Evolutionary conservation across 75 land plant genomes (phyloP).

Genomic region (Chamaecyparis obtusa): DNA sequence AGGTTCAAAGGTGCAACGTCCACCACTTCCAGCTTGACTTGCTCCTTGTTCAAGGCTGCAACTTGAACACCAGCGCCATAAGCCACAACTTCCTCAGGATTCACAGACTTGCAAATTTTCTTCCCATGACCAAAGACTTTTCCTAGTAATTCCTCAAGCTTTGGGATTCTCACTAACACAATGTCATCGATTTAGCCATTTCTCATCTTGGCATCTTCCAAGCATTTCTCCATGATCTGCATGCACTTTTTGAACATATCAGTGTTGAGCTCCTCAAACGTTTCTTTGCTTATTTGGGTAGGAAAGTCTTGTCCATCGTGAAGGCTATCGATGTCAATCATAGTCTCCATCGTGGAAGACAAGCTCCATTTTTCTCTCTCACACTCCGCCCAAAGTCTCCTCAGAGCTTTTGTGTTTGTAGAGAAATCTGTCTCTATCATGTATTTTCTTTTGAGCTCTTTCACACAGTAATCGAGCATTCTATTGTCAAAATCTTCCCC

Average conservation of each 20-base stretch:
- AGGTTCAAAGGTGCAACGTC: background rate
- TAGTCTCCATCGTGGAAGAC: background rate
- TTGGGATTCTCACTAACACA: constrained; percentile 32
- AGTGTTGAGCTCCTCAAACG: too few relatives aligned
- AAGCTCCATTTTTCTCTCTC: constrained; percentile 25
- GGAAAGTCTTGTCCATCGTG: constrained; percentile 17
- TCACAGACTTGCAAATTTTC: too few relatives aligned
- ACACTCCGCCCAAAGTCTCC: constrained; percentile 25
- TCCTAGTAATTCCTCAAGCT: constrained; percentile 17
- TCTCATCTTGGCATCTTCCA: too few relatives aligned
- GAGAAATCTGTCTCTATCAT: too few relatives aligned
- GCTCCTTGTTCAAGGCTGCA: background rate
- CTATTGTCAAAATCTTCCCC: too few relatives aligned
- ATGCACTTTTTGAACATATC: too few relatives aligned
- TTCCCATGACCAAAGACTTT: constrained; percentile 14
- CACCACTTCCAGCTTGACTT: background rate
- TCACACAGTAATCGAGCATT: too few relatives aligned
- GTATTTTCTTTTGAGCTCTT: too few relatives aligned
- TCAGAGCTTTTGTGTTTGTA: constrained; percentile 20
- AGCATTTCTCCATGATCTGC: too few relatives aligned
- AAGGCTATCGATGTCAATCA: constrained; percentile 14
- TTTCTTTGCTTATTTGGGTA: constrained; percentile 21
- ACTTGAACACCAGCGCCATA: background rate
- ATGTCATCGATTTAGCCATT: constrained; percentile 28
- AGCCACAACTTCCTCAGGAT: background rate